Percentiles rank a stretch among this genome's conserved stretches.
Conservation (phyloP, 225 moss, liverwort and hornwort genomes). For the Antitrichia curtipendula region DNA sequence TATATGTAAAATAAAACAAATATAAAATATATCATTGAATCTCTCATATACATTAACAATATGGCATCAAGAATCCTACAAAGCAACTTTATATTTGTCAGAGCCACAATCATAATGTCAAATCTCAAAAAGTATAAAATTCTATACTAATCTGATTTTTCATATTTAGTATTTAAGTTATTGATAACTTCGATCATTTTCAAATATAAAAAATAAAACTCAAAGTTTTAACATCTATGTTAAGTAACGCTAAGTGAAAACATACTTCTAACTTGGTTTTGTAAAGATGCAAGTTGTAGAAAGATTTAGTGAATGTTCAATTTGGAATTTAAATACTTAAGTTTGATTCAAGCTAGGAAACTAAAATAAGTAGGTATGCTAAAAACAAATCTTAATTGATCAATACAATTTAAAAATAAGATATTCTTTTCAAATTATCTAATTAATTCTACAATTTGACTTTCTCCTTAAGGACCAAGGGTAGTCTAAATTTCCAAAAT, state of each 20-base stretch:
- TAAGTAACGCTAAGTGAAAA: background rate
- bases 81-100: background rate
- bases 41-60: background rate
- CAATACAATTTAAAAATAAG: no score
- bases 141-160: background rate
- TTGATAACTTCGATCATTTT: background rate
- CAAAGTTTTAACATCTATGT: background rate
- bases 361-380: no score
- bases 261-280: background rate
- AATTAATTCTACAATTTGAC: no score
- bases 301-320: no score
- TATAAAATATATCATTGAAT: background rate
- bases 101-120: background rate
- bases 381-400: no score
- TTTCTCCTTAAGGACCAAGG: no score
- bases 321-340: no score
- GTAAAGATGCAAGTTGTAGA: background rate
- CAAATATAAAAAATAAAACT: background rate
- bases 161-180: background rate
- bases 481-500: no score
- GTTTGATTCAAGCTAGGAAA: no score
- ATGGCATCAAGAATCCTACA: accelerated
- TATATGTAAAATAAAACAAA: background rate
- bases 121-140: background rate
- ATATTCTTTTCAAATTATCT: no score